Percentiles rank a stretch among this genome's conserved stretches.
These are phyloP conservation scores for Flagelloscypha sp. DNA, from an alignment of 768 basidiomycete genomes.

Conservation along the genomic window DNA sequence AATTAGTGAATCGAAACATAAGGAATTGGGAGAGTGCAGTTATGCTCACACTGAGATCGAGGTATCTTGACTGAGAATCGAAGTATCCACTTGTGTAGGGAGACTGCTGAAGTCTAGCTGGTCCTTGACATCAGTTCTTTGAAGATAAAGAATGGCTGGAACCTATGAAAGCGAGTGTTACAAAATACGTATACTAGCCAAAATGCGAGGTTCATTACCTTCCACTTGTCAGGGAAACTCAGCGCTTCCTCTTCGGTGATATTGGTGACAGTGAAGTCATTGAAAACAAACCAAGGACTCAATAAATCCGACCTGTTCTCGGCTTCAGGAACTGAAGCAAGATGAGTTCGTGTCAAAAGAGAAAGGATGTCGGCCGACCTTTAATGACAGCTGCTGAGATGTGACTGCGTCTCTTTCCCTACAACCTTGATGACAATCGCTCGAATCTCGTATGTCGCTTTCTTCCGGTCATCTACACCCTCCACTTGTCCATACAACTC, in stretches of 20 bases:
- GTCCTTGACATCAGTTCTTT: slow-evolving; percentile 55
- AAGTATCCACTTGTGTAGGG: slow-evolving; percentile 58
- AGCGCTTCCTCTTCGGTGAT: slow-evolving; percentile 83
- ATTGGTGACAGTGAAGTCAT: slow-evolving; percentile 87
- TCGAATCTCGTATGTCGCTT: slow-evolving; percentile 60
- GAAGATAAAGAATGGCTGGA: slow-evolving; percentile 86
- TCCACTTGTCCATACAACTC: slow-evolving; percentile 52
- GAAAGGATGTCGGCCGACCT: slow-evolving; percentile 34
- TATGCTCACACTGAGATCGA: slow-evolving; percentile 71
- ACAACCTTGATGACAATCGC: slow-evolving; percentile 76
- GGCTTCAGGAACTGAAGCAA: slow-evolving; percentile 56
- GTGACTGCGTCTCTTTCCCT: slow-evolving; percentile 62
- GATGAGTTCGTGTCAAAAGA: background rate
- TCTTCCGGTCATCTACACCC: slow-evolving; percentile 47
- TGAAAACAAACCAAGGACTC: slow-evolving; percentile 89
- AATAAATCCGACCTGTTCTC: slow-evolving; percentile 30
- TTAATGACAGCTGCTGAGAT: slow-evolving; percentile 85
- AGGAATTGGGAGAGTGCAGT: background rate
- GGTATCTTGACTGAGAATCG: slow-evolving; percentile 77
- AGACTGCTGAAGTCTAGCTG: slow-evolving; percentile 57
- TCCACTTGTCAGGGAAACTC: slow-evolving; percentile 85
- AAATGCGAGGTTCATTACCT: slow-evolving; percentile 43
- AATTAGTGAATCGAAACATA: background rate
- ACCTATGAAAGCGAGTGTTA: slow-evolving; percentile 37
- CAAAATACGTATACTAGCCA: background rate